phyloP scores from a whole-genome alignment of 169 alveolate genomes.

The Plasmodium gallinaceum region DNA sequence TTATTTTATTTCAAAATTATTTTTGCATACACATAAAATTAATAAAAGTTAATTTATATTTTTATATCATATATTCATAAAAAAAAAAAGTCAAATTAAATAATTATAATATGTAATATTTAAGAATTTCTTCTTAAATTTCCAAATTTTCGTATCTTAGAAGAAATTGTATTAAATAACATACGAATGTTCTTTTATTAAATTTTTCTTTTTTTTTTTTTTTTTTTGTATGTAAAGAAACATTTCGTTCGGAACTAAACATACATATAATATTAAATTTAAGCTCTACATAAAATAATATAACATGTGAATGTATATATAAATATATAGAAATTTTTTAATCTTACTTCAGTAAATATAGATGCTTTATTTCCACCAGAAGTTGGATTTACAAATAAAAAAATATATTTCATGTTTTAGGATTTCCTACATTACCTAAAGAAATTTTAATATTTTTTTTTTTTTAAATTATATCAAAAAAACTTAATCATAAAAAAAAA shows the following conservation, averaged over 20 bases:
- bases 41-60: no score
- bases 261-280: background rate
- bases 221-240: background rate
- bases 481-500: background rate
- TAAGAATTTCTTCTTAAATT: no score
- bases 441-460: slow-evolving; percentile 13
- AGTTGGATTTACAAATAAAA: slow-evolving; percentile 88
- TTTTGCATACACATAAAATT: no score
- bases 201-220: background rate
- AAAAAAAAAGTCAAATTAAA: no score
- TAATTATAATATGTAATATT: no score
- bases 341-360: slow-evolving; percentile 84
- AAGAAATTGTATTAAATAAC: background rate
- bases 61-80: no score
- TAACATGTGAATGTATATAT: slow-evolving; percentile 10
- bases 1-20: no score
- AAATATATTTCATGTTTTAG: slow-evolving; percentile 69
- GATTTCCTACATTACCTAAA: slow-evolving; percentile 25
- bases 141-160: no score
- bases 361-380: slow-evolving; percentile 90
- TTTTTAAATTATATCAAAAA: background rate
- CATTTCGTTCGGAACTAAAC: background rate
- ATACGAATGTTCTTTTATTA: background rate
- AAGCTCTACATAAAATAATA: no score
- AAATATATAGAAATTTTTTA: background rate